These are phyloP conservation scores for Penicillium frequentans DNA, from an alignment of 2,329 filamentous ascomycete genomes.

Conservation along the genomic window DNA sequence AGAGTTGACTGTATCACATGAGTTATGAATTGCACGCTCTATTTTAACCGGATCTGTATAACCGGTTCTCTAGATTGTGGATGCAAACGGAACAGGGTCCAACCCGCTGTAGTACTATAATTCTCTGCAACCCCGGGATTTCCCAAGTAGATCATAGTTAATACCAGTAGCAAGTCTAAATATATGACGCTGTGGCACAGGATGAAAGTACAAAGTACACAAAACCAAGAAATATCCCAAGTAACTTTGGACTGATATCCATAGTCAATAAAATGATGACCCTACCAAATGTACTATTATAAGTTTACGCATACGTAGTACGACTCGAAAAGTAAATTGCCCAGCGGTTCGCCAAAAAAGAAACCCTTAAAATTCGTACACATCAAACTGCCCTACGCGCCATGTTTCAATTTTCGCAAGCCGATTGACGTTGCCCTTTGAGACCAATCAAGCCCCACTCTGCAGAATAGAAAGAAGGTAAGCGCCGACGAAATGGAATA, in stretches of 20 bases:
- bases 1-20: neutral
- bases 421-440: neutral
- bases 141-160: too few relatives aligned
- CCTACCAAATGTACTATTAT: too few relatives aligned
- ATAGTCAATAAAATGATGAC: too few relatives aligned
- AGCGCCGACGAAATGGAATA: too few relatives aligned
- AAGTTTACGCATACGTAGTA: neutral
- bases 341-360: neutral
- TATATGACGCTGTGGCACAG: too few relatives aligned
- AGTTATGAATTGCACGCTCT: neutral
- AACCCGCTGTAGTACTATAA: neutral
- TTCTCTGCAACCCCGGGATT: too few relatives aligned
- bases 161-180: too few relatives aligned
- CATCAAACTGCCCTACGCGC: neutral
- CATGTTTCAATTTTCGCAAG: neutral
- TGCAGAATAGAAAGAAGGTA: neutral
- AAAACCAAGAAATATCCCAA: too few relatives aligned
- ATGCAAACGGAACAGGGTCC: neutral
- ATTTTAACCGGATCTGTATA: neutral
- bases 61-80: neutral
- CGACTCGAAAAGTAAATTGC: neutral
- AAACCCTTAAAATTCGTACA: neutral
- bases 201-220: too few relatives aligned
- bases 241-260: too few relatives aligned
- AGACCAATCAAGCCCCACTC: neutral